phyloP scores from a whole-genome alignment of 129 eudicot species.

The Artemisia argyi region DNA sequence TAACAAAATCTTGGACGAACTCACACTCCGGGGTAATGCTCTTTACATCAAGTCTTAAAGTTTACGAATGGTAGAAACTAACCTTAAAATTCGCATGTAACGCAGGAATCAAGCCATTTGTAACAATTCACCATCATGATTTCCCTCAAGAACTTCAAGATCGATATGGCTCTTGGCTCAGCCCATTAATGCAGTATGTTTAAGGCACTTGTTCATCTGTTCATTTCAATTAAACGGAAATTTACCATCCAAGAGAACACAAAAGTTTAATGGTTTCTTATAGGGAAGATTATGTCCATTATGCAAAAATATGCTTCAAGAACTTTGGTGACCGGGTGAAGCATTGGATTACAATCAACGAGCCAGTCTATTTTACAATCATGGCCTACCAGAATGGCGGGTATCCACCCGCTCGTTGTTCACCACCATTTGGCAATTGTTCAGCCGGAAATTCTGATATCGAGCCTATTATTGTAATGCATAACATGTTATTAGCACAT shows the following conservation, averaged over 20 bases:
- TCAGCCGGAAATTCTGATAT: slow-evolving; percentile 66
- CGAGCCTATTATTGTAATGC: slow-evolving; percentile 70
- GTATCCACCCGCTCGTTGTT: slow-evolving; percentile 79
- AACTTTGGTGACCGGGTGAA: slow-evolving; percentile 81
- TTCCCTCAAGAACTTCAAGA: slow-evolving; percentile 82
- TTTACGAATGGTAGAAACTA: not conserved
- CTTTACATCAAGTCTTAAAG: not conserved
- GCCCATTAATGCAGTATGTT: slow-evolving; percentile 75
- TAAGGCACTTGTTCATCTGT: not conserved
- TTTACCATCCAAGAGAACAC: not conserved
- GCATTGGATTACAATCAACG: slow-evolving; percentile 78
- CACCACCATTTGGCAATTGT: slow-evolving; percentile 75
- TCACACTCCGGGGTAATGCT: slow-evolving; percentile 49
- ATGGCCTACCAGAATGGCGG: slow-evolving; percentile 47
- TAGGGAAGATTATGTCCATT: slow-evolving; percentile 77
- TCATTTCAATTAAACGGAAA: not conserved
- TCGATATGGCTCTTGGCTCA: slow-evolving; percentile 77
- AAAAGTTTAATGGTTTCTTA: not conserved
- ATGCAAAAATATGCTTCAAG: slow-evolving; percentile 63
- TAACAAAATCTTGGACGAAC: slow-evolving; percentile 57
- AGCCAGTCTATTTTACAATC: slow-evolving; percentile 60
- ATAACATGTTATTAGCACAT: slow-evolving; percentile 80
- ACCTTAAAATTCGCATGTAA: slow-evolving; percentile 3
- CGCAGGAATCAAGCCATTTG: slow-evolving; percentile 75
- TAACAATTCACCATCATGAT: slow-evolving; percentile 70